Evolutionary conservation across 768 basidiomycete species (phyloP), one percentile per base, ranked within the genome.

Genomic region (Phanerochaete carnosa): DNA sequence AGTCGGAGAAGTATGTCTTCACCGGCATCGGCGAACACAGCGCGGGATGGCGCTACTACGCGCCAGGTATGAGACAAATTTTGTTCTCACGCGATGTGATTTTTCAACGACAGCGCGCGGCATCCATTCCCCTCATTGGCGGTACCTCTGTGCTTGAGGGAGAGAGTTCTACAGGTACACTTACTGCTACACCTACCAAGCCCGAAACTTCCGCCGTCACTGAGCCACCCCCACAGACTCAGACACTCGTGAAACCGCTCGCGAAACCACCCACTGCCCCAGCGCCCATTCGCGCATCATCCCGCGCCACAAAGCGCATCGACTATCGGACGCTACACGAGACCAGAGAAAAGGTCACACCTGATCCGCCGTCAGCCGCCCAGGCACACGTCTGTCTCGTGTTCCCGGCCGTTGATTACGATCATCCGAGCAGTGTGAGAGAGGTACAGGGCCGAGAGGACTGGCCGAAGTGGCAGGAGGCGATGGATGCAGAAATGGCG

Each of bases 401-500:
- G 11, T 37, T 54, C 25, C 19, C 37, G 16, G 29, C 51, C 8
- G 23, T 46, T 52, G 45, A 54, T 23, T 16, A 45, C 2, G 52
- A 60, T n/a, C 28, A 52, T 13, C 62, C 58, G 5, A 15, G 37
- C 19, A 45, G 50, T 22, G 6, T 62, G 29, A n/a, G 39, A 2
- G 62, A 62, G 35, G 57, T 59, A 9, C 16, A 35, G 45, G 26
- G 16, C 7, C 35, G 58, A 11, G 28, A 43, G 22, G 62, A 62
- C 30, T 62, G 43, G 53, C 54, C 46, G 28, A 28, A 57, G 49
- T 68, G 67, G 67, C 47, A 57, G 30, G 60, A 55, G n/a, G 63
- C 65, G 39, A 60, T 60, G 30, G 53, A 66, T 29, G 63, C 61
- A 23, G 63, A 64, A 51, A 61, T 66, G 53, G 49, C 2, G n/a